A percentile compares a stretch with the other conserved stretches of the same genome.
Evolutionary conservation across 2,329 filamentous ascomycete species (phyloP).

Genomic region (Curvularia verruculosa): DNA sequence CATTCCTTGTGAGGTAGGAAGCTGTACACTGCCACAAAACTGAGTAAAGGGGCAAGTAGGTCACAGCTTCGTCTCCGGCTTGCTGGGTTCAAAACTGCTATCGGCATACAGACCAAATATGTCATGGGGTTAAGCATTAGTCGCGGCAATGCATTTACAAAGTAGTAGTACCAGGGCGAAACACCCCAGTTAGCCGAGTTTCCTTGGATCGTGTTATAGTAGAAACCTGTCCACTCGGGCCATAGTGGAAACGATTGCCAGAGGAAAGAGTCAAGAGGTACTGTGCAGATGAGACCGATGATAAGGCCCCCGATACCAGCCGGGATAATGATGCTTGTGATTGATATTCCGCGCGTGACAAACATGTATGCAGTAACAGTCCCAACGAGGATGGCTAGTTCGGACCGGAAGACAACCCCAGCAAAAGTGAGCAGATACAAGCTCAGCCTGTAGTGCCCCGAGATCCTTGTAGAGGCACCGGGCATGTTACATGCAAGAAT

Average conservation of each 20-base stretch:
- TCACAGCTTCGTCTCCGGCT: slow-evolving; percentile 54
- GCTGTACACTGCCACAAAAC: slow-evolving; percentile 82
- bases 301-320: slow-evolving; percentile 69
- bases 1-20: slow-evolving; percentile 94
- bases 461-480: slow-evolving; percentile 42
- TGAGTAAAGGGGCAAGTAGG: slow-evolving; percentile 68
- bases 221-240: slow-evolving; percentile 89
- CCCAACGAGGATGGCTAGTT: slow-evolving; percentile 80
- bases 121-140: slow-evolving; percentile 80
- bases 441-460: slow-evolving; percentile 65
- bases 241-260: slow-evolving; percentile 81
- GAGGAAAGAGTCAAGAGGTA: slow-evolving; percentile 88
- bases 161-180: slow-evolving; percentile 86
- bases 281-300: slow-evolving; percentile 71
- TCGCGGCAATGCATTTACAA: slow-evolving; percentile 78
- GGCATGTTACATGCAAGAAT: slow-evolving; percentile 55
- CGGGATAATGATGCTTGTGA: slow-evolving; percentile 65
- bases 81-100: slow-evolving; percentile 58
- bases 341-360: slow-evolving; percentile 58
- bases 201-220: slow-evolving; percentile 86
- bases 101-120: slow-evolving; percentile 58
- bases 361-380: slow-evolving; percentile 71
- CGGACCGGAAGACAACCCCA: slow-evolving; percentile 85
- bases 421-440: slow-evolving; percentile 79
- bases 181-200: slow-evolving; percentile 87